Evolutionary conservation across 2,329 filamentous ascomycete species (phyloP), one percentile per base, ranked within the genome.

Genomic region (Fusarium floridanum): DNA sequence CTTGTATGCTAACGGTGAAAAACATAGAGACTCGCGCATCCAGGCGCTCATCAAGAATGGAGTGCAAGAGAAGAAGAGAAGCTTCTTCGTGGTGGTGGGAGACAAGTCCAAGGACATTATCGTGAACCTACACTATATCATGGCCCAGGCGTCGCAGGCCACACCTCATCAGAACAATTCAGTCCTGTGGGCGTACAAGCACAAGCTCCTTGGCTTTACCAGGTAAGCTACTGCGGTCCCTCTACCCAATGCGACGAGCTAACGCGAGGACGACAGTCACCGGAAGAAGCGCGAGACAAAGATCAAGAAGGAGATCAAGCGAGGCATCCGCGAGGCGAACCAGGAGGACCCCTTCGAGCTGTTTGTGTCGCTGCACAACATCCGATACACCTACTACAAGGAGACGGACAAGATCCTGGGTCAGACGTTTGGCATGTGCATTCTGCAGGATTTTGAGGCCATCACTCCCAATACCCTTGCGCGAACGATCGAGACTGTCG

Each of bases 311-410:
- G 97, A 99, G 81, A 95, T 99, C 84, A 98, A 97, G 86, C 91
- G 95, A 79, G 97, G 97, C 53, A 95, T 95, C 76, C 91, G 97
- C 80, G 97, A 99, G 84, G 91, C 94, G 72, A 98, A 99, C 83
- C 90, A 91, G 64, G 95, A 97, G 82, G 97, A 99, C 82, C 94
- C 97, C 0, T 99, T 99, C 86, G 97, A 99, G 85, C 90, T 98
- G 64, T 99, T 98, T 85, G 93, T 98, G 78, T 97, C 95, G 68
- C 91, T 98, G 67, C 94, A 98, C 86, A 95, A 98, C 84, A 98
- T 99, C 82, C 94, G 97, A 83, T 99, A 99, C 89, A 95, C 97
- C 67, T 99, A 98, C 88, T 99, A 99, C 88, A 99, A 99, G 85
- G 97, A 99, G 86, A 98, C 97, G 32, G 97, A 99, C 80, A 98